A percentile compares a stretch with the other conserved stretches of the same genome.
phyloP scores from a whole-genome alignment of 208 protist genomes.

The Entamoeba invadens region DNA sequence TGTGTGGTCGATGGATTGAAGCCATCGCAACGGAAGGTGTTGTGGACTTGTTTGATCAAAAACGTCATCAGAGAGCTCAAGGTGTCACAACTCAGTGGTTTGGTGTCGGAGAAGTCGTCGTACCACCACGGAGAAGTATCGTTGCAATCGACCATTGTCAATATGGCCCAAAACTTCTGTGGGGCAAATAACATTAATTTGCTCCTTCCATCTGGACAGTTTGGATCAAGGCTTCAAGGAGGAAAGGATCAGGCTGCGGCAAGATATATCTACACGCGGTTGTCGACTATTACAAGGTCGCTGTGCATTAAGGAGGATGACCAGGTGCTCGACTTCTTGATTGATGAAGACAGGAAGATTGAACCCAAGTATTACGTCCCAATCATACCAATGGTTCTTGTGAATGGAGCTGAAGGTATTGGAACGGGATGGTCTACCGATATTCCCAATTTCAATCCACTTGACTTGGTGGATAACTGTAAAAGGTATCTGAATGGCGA shows the following conservation, averaged over 20 bases:
- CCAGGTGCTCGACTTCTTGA: constrained; percentile 77
- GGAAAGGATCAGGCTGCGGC: constrained; percentile 89
- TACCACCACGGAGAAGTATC: constrained; percentile 98
- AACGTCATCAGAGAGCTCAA: constrained; percentile 88
- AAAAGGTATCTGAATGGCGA: constrained; percentile 54
- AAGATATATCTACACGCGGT: constrained; percentile 95
- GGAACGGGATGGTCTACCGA: constrained; percentile 92
- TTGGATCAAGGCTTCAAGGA: constrained; percentile 87
- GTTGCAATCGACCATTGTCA: constrained; percentile 87
- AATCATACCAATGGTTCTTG: constrained; percentile 90
- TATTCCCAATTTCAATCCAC: constrained; percentile 92
- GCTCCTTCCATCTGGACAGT: constrained; percentile 85
- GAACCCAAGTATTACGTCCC: constrained; percentile 96
- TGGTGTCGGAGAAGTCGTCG: constrained; percentile 90
- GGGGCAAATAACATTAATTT: constrained; percentile 94
- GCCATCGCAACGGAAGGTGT: constrained; percentile 93
- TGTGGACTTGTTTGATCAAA: constrained; percentile 96
- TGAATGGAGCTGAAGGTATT: constrained; percentile 96
- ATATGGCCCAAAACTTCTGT: constrained; percentile 79
- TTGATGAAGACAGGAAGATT: constrained; percentile 91
- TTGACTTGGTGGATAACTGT: constrained; percentile 72
- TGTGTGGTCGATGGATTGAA: constrained; percentile 94
- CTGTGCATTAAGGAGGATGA: constrained; percentile 74
- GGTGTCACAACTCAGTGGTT: constrained; percentile 94
- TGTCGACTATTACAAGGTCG: constrained; percentile 75